Evolutionary conservation across 441 rosid genomes (phyloP), one percentile per base, ranked within the genome.

Genomic region (Eutrema salsugineum): DNA sequence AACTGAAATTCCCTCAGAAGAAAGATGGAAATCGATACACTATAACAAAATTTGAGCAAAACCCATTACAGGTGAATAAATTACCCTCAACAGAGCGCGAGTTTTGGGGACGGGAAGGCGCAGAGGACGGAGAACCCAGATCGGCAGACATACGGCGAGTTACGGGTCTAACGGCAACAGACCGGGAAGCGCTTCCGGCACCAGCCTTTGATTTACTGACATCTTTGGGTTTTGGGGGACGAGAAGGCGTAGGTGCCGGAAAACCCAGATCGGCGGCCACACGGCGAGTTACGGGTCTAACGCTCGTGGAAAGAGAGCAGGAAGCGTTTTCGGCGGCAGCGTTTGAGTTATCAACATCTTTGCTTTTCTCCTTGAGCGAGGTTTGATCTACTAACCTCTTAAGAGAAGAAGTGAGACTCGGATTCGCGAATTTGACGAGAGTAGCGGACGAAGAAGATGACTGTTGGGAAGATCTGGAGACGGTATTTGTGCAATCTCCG

Each of bases 401-500:
- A 22, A 78, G 53, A 22, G 71, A 73, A 43, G 74, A 65, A 32
- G 81, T 24, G 35, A 80, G 47, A 44, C 73, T 54, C 16, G 78
- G 83, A 43, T 72, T 76, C 40, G 59, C 63, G 70, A 61, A 73
- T 84, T 83, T 73, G 73, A 80, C 28, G 11, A 20, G 20, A 54
- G 73, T 58, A 56, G 71, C 62, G 51, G 84, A 64, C 6, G 81
- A 49, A 11, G 83, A 64, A 12, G 85, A 80, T n/a, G 76, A 7
- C 8, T 51, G 80, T 16, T 70, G 77, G 1, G 79, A 14, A 39
- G 72, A 39, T 47, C 68, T 64, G 14, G 81, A 38, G 77, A 77
- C 43, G 38, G 63, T 39, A 62, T 88, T 88, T 60, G 85, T 86
- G 79, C 83, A 80, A 75, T 86, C 90, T 11, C 73, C 63, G 42